These are phyloP conservation scores for Fusarium newnesense DNA, from an alignment of 2,329 filamentous ascomycete species.

Conservation along the genomic window DNA sequence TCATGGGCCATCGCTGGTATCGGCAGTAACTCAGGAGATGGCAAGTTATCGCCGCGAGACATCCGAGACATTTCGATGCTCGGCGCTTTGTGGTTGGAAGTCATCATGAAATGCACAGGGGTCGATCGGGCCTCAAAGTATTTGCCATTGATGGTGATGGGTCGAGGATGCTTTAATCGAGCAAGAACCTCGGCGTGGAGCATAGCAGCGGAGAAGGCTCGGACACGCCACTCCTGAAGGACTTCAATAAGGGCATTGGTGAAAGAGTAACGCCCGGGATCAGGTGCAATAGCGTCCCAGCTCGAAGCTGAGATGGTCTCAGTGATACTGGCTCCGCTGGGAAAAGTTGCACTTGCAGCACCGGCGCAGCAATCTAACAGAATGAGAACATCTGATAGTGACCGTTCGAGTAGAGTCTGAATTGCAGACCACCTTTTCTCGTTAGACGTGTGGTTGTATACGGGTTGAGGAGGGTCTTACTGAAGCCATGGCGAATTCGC, in stretches of 20 bases:
- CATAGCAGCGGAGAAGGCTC: constrained; percentile 69
- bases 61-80: constrained; percentile 65
- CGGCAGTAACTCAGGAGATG: constrained; percentile 35
- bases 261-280: constrained; percentile 69
- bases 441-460: constrained; percentile 5
- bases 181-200: constrained; percentile 69
- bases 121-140: constrained; percentile 68
- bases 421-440: constrained; percentile 65
- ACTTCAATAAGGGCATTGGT: constrained; percentile 69
- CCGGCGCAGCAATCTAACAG: constrained; percentile 69
- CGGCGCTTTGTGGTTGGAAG: constrained; percentile 66
- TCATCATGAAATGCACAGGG: constrained; percentile 72
- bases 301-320: constrained; percentile 71
- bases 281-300: constrained; percentile 70
- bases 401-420: constrained; percentile 67
- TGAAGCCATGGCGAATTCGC: constrained; percentile 66
- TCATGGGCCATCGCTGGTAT: constrained; percentile 33
- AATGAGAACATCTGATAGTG: constrained; percentile 66
- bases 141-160: constrained; percentile 67
- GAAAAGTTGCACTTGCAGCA: constrained; percentile 68
- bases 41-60: constrained; percentile 39
- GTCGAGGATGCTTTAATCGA: constrained; percentile 68
- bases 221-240: constrained; percentile 64
- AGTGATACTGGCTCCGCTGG: constrained; percentile 67
- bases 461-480: constrained; percentile 48